Base-by-base conservation (phyloP, 441 rosid species). In the Jatropha multifida region DNA sequence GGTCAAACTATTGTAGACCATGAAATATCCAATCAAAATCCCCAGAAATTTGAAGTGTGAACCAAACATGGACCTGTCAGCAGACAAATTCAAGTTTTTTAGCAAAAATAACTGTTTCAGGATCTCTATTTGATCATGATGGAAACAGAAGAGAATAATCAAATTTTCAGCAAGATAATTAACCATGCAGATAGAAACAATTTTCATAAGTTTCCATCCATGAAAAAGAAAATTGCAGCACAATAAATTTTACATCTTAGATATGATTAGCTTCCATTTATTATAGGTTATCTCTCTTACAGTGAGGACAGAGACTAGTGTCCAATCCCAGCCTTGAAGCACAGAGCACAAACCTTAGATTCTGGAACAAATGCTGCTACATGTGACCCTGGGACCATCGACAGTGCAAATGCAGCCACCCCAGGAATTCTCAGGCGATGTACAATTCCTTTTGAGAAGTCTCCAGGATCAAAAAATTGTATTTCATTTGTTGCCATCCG, bases 331-430 rank as follows among this genome's bases (percentile, higher is more conserved):
- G 48, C 74, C 44, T 13, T 26, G 65, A 74, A 58, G 48, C 68
- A 74, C 5, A 73, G 64, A 82, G 66, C 26, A 78, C 82, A 63
- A 67, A 95, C 99, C 99, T 94, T 93, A 14, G 92, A 85, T 82
- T 94, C 99, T 14, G 96, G 96, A 82, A 94, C 90, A 89, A 85
- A 94, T 70, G 86, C 91, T 59, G 93, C 98, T 75, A 94, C 83
- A 75, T 94, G 90, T 48, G 96, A 88, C 42, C 96, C 99, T 42
- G 97, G 94, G 14, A 78, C 73, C 85, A 82, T 85, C 32, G 99
- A 91, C 62, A 94, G 93, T 90, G 90, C 93, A 79, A 89, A 75
- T 18, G 90, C 92, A 73, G 97, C 90, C 66, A 93, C 81, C 2
- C 95, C 90, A 58, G 93, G 97, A 79, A 89, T 77, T 80, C 99